phyloP scores from a whole-genome alignment of 306 rosid species.

The Dalbergia cultrata region DNA sequence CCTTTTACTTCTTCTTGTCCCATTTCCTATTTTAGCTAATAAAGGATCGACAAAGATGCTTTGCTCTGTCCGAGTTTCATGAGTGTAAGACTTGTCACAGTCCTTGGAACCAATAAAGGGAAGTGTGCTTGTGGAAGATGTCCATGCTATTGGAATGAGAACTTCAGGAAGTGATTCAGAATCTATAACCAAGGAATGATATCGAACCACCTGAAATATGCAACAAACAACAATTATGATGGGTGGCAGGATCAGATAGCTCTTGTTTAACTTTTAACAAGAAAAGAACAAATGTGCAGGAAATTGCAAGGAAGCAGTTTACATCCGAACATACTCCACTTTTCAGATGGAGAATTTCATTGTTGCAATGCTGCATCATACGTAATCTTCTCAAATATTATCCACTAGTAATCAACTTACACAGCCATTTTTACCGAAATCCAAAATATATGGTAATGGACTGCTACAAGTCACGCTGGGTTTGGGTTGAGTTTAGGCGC shows the following conservation, averaged over 20 bases:
- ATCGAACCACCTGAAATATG: slow-evolving; percentile 91
- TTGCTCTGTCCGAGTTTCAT: slow-evolving; percentile 47
- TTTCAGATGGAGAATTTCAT: slow-evolving; percentile 25
- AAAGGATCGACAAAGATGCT: slow-evolving; percentile 49
- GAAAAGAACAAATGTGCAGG: background rate
- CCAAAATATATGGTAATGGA: slow-evolving; percentile 8
- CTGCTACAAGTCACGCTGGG: background rate
- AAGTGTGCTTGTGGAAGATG: slow-evolving; percentile 67
- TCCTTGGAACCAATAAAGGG: slow-evolving; percentile 62
- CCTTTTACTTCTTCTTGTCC: slow-evolving; percentile 49
- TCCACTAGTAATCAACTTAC: slow-evolving; percentile 21
- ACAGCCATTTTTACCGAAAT: slow-evolving; percentile 30
- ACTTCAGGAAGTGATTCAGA: slow-evolving; percentile 84
- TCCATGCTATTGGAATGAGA: slow-evolving; percentile 98
- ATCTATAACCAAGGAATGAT: slow-evolving; percentile 96
- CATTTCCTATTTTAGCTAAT: slow-evolving; percentile 47
- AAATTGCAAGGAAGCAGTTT: background rate
- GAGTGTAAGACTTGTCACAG: slow-evolving; percentile 53
- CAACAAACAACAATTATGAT: slow-evolving; percentile 40
- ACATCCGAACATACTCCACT: background rate
- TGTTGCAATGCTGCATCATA: background rate
- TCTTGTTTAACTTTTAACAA: slow-evolving; percentile 34
- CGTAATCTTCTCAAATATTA: slow-evolving; percentile 22
- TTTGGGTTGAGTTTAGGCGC: background rate
- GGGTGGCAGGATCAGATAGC: slow-evolving; percentile 19